Percentiles rank a stretch among this genome's conserved stretches.
Conservation (phyloP, 2,329 filamentous ascomycete species). For the Fusarium papillatum region DNA sequence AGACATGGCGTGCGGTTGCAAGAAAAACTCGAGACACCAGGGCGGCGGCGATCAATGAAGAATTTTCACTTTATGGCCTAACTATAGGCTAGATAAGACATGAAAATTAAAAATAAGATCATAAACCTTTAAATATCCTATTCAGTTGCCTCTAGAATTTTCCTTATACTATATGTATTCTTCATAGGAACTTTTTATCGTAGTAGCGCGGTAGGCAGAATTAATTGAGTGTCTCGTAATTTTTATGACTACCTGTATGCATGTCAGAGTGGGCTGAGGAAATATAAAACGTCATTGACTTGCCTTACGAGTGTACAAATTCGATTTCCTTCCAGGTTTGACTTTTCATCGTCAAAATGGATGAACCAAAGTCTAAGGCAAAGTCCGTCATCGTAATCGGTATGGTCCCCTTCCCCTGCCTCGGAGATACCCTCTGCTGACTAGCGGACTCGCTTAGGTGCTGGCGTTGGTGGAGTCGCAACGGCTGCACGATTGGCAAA, state of each 20-base stretch:
- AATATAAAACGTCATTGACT: constrained; percentile 41
- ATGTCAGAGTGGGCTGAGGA: constrained; percentile 17
- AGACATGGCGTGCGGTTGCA: neutral
- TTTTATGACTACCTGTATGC: no score
- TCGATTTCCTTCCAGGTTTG: neutral
- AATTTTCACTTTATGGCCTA: no score
- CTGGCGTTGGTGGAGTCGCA: constrained; percentile 80
- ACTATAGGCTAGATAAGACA: no score
- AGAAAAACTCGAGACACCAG: no score
- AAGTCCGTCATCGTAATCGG: constrained; percentile 48
- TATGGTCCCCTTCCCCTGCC: neutral
- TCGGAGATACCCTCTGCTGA: neutral
- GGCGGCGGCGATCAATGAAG: no score
- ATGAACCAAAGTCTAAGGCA: constrained; percentile 32
- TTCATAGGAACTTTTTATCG: no score
- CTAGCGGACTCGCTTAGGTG: constrained; percentile 58
- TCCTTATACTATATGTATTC: no score
- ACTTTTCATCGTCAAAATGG: constrained; percentile 20
- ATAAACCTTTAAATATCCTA: no score
- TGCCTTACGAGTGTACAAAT: neutral
- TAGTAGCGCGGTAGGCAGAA: no score
- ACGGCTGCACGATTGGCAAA: constrained; percentile 79
- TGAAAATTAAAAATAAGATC: no score
- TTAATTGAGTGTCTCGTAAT: no score
- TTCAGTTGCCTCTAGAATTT: no score